A percentile compares a stretch with the other conserved stretches of the same genome.
phyloP scores from a whole-genome alignment of 495 filamentous ascomycete genomes.

The Gamarada debralockiae region DNA sequence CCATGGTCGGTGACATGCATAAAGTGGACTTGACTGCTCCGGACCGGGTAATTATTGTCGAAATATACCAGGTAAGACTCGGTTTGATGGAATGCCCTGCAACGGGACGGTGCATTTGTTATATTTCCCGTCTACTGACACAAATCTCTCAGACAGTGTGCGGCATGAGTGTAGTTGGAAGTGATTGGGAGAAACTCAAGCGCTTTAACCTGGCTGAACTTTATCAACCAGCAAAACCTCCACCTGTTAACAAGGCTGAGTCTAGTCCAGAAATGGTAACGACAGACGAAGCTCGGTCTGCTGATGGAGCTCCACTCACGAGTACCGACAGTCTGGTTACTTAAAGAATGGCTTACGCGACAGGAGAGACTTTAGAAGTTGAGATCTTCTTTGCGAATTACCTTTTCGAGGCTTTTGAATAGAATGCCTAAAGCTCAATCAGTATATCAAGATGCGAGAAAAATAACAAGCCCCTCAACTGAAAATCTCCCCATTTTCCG shows the following conservation, averaged over 20 bases:
- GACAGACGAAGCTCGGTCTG: conserved; percentile 12
- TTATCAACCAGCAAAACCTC: conserved; percentile 27
- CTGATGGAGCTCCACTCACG: background rate
- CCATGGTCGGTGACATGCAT: conserved; percentile 53
- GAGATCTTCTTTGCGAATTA: too few relatives aligned
- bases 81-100: background rate
- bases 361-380: too few relatives aligned
- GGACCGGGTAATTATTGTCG: conserved; percentile 82
- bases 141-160: conserved; percentile 56
- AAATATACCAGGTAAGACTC: conserved; percentile 75
- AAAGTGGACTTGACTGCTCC: conserved; percentile 79
- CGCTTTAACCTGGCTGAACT: conserved; percentile 70
- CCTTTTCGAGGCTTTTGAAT: too few relatives aligned
- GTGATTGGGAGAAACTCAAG: conserved; percentile 67
- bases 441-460: too few relatives aligned
- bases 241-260: background rate
- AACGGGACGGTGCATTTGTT: conserved; percentile 10
- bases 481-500: too few relatives aligned
- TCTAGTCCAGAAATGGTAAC: conserved; percentile 13
- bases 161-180: conserved; percentile 72
- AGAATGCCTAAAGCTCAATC: too few relatives aligned
- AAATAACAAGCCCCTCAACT: too few relatives aligned
- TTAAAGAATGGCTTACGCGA: too few relatives aligned
- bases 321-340: background rate
- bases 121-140: conserved; percentile 5